A percentile compares a stretch with the other conserved stretches of the same genome.
These are phyloP conservation scores for Cynara cardunculus DNA, from an alignment of 129 eudicot genomes.

Conservation along the genomic window DNA sequence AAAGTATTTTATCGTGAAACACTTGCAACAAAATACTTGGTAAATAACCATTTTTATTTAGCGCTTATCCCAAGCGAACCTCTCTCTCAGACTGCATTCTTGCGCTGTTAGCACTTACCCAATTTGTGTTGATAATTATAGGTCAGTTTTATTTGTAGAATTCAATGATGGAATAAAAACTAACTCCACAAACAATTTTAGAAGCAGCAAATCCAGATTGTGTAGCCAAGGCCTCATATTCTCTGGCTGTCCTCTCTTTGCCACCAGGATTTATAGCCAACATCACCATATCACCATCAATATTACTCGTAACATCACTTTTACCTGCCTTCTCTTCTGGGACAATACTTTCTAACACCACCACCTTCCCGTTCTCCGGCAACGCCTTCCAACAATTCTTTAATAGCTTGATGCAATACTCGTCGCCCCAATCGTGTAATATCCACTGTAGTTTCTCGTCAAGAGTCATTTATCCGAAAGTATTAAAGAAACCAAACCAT, in stretches of 20 bases:
- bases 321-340: slow-evolving; percentile 11
- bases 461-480: not conserved
- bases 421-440: slow-evolving; percentile 38
- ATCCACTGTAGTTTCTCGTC: slow-evolving; percentile 19
- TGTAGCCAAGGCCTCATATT: slow-evolving; percentile 20
- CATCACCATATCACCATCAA: slow-evolving; percentile 24
- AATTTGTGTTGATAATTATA: not conserved
- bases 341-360: slow-evolving; percentile 25
- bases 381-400: slow-evolving; percentile 29
- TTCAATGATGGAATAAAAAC: slow-evolving; percentile 25
- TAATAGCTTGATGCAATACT: slow-evolving; percentile 23
- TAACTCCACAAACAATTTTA: not conserved
- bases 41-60: too few species aligned
- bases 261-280: slow-evolving; percentile 26
- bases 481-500: too few species aligned
- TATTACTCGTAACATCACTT: not conserved
- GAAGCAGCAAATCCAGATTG: slow-evolving; percentile 24
- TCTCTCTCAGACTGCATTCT: too few species aligned
- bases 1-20: too few species aligned
- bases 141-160: slow-evolving; percentile 23
- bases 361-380: slow-evolving; percentile 33
- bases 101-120: too few species aligned
- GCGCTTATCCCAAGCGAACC: too few species aligned
- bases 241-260: slow-evolving; percentile 27
- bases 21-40: too few species aligned